Conservation (phyloP, 1,139 yeast genomes). For the Yamadazyma oceani region DNA sequence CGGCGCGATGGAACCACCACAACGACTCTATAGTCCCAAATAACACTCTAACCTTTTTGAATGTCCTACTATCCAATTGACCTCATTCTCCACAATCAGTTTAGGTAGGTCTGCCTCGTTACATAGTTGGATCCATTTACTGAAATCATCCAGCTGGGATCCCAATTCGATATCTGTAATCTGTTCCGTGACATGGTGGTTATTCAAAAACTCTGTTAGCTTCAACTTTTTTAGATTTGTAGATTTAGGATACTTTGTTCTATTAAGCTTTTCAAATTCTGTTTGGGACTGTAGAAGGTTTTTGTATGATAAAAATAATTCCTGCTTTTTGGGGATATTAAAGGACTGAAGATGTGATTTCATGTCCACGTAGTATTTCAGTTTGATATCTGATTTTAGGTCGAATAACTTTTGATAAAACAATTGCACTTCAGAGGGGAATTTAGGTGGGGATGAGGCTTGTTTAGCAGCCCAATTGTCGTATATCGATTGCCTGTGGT, state of each 20-base stretch:
- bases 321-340: slow-evolving; percentile 11
- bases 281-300: slow-evolving; percentile 11
- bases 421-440: slow-evolving; percentile 27
- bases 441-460: slow-evolving; percentile 10
- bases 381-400: slow-evolving; percentile 30
- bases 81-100: slow-evolving; percentile 26
- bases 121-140: slow-evolving; percentile 32
- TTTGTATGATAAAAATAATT: slow-evolving; percentile 14
- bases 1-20: background rate
- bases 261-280: slow-evolving; percentile 12
- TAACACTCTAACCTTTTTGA: slow-evolving; percentile 38
- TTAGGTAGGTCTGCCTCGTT: slow-evolving; percentile 23
- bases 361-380: slow-evolving; percentile 29
- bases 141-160: slow-evolving; percentile 17
- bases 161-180: background rate
- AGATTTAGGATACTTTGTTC: slow-evolving; percentile 3
- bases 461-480: slow-evolving; percentile 31
- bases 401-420: slow-evolving; percentile 30
- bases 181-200: slow-evolving; percentile 1
- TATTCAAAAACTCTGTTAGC: slow-evolving; percentile 21
- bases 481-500: slow-evolving; percentile 26
- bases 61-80: slow-evolving; percentile 45
- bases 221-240: slow-evolving; percentile 20
- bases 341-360: slow-evolving; percentile 9
- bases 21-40: no score